Base-by-base conservation (phyloP, 139 green algal genomes). In the Protoeuglena noctilucae region DNA sequence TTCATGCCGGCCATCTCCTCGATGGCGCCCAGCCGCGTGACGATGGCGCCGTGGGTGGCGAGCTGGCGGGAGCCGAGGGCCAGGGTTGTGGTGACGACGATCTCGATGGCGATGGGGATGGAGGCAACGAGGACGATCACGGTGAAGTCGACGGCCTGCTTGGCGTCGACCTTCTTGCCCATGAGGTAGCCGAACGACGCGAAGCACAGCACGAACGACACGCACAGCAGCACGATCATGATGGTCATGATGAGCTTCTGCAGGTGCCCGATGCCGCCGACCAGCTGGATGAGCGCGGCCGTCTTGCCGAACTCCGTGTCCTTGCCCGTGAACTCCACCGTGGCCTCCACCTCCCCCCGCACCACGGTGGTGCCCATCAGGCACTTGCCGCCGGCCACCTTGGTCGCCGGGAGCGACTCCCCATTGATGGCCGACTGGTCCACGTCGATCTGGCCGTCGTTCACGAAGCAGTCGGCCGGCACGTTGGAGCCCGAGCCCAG, bases 1-100 rank as follows among this genome's bases (percentile, higher is more conserved):
- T 93, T 86, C 84, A 93, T 93, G 50, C 78, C 79, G 1, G 84
- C 82, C 67, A 93, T 79, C 68, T 93, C 83, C 72, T 93, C 84
- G 27, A 93, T 90, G 12, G 83, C 73, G 4, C 69, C 68, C 62
- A 87, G 77, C n/a, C 77, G 69, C 4, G 77, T 79, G 24, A 93
- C 83, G 51, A 93, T 93, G 23, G 83, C 83, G 40, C 82, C 76
- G 40, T 82, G 58, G 22, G 48, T 40, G 12, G 60, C 65, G 4
- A 90, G 66, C 62, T 81, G 54, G 40, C 73, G 65, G 3, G 73
- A 82, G 50, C 83, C 83, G n/a, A 93, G 63, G 0, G 83, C 83
- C 48, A 93, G 63, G 1, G 83, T 87, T 50, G 83, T 84, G 28
- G 80, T 88, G 68, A 67, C 85, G 47, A 93, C 83, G 40, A 85